Percentiles rank a stretch among this genome's conserved stretches.
Conservation (phyloP, 805 yeast species). For the Metschnikowia lunata region DNA sequence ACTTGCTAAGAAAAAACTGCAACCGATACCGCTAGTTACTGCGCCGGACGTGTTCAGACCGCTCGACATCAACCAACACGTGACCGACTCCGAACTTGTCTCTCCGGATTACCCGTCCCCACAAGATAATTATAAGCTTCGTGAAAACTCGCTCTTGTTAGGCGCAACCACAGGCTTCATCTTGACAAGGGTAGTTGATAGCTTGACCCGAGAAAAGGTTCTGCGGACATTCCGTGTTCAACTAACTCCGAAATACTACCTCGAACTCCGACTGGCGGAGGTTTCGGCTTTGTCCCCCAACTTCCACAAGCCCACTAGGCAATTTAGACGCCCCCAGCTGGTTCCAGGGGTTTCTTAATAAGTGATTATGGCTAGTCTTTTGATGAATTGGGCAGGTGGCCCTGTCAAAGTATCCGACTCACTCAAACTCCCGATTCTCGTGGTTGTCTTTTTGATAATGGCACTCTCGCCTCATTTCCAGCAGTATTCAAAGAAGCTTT, state of each 20-base stretch:
- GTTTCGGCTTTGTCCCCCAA: not conserved
- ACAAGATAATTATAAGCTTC: conserved; percentile 1
- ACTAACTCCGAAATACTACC: not conserved
- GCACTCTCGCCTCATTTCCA: conserved; percentile 8
- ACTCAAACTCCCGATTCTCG: conserved; percentile 9
- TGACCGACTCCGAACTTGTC: not conserved
- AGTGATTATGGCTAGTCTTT: too few relatives aligned
- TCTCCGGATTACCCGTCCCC: not conserved
- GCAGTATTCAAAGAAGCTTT: not conserved
- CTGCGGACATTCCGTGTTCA: conserved; percentile 4
- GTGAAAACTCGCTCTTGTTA: conserved; percentile 5
- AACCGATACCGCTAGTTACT: not conserved
- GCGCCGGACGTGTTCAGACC: not conserved
- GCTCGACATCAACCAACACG: not conserved
- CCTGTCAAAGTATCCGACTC: conserved; percentile 2
- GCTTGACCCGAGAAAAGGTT: not conserved
- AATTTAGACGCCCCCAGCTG: too few relatives aligned
- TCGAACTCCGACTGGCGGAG: conserved; percentile 6
- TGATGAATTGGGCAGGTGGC: not conserved
- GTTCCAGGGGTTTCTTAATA: too few relatives aligned
- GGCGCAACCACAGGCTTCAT: conserved; percentile 2
- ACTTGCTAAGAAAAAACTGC: not conserved
- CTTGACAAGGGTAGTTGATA: conserved; percentile 1
- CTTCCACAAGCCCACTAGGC: not conserved
- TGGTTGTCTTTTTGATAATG: conserved; percentile 5